Evolutionary conservation across 306 rosid species (phyloP).

Genomic region (Dryas alaskensis): DNA sequence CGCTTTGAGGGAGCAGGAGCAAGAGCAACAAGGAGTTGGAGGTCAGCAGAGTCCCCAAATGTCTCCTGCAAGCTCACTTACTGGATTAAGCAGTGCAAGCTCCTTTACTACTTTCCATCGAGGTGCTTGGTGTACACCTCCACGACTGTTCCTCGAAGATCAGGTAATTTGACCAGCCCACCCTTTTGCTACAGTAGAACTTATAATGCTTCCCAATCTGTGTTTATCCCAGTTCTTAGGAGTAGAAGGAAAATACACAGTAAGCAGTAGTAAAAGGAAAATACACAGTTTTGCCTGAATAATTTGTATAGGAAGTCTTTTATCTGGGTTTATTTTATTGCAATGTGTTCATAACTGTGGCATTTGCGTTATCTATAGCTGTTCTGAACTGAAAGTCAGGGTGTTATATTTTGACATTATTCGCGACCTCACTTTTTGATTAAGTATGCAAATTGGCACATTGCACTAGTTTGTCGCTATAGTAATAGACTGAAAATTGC

Average conservation of each 20-base stretch:
- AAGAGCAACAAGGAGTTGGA: constrained; percentile 81
- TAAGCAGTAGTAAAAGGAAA: background rate
- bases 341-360: no score
- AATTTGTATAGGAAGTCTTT: background rate
- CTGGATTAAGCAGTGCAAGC: constrained; percentile 97
- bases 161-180: constrained; percentile 51
- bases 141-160: constrained; percentile 89
- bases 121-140: constrained; percentile 98
- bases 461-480: background rate
- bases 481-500: background rate
- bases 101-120: constrained; percentile 84
- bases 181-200: background rate
- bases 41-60: constrained; percentile 96
- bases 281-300: background rate
- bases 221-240: background rate
- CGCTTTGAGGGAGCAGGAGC: constrained; percentile 97
- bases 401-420: background rate
- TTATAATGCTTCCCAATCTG: background rate
- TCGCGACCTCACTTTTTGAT: background rate
- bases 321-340: background rate
- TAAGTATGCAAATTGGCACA: background rate
- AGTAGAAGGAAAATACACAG: background rate
- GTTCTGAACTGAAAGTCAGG: background rate
- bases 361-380: no score
- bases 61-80: constrained; percentile 95